Evolutionary conservation across 768 basidiomycete species (phyloP).

Genomic region (Boletellus ananas): DNA sequence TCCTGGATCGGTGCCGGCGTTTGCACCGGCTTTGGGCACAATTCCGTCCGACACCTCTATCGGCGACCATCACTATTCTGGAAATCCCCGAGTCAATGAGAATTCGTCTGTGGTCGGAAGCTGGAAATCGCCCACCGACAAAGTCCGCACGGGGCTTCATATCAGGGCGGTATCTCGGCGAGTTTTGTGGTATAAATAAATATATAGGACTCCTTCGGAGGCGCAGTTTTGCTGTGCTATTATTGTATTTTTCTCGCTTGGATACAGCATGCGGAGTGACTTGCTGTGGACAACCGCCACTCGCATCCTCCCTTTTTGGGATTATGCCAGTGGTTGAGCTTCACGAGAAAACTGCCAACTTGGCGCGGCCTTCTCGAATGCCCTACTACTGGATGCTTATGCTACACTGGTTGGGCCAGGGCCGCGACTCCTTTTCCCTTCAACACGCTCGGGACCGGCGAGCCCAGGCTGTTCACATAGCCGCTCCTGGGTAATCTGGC

Average conservation of each 20-base stretch:
- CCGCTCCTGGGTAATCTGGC: neutral
- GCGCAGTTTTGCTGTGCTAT: conserved; percentile 16
- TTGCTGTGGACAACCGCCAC: conserved; percentile 12
- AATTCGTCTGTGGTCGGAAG: conserved; percentile 5
- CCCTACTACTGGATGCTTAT: too few species aligned
- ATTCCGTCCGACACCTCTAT: neutral
- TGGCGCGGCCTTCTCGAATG: neutral
- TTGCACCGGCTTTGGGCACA: neutral
- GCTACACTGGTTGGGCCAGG: neutral
- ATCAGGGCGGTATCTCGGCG: conserved; percentile 6
- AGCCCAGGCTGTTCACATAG: neutral
- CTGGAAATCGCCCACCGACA: conserved; percentile 9
- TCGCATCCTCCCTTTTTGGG: conserved; percentile 12
- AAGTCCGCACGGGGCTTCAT: conserved; percentile 6
- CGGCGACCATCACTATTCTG: neutral
- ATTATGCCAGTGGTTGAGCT: conserved; percentile 3
- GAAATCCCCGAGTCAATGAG: neutral
- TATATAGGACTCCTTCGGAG: neutral
- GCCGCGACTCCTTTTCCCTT: neutral
- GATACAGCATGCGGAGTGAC: neutral
- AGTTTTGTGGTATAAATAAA: neutral
- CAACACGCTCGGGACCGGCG: neutral
- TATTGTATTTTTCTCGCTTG: neutral
- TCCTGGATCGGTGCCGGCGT: conserved; percentile 6
- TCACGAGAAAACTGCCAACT: neutral